Evolutionary conservation across 83 land plant genomes (phyloP), one percentile per base, ranked within the genome.

Genomic region (Picea abies): DNA sequence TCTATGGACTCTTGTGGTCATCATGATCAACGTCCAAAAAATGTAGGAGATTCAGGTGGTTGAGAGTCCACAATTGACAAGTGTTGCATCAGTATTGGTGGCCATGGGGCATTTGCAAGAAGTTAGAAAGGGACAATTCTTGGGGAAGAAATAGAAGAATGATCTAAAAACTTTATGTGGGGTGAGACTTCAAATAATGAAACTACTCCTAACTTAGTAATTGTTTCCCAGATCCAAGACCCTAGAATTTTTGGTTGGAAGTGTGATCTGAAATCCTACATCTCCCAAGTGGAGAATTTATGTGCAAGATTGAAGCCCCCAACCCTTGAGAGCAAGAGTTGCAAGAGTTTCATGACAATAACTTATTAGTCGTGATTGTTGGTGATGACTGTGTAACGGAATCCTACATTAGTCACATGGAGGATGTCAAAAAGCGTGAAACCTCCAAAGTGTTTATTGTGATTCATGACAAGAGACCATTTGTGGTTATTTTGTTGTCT

Each of bases 251-350:
- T 11, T 35, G 14, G 16, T 0, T 29, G 32, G 71, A 68, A 68
- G 32, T 68, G 71, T 32, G 71, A 68, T 68, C 35, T 32, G 39
- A 39, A 68, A 68, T 29, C 71, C 71, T 68, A 68, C 15, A 68
- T 4, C 4, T 12, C 71, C 32, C 32, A 12, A 22, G 37, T 68
- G 71, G 37, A 68, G 4, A 32, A 32, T 68, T 9, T 26, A 32
- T 47, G 10, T 8, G 6, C 44, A 68, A 68, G 71, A 4, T 4
- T 32, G 41, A 12, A 26, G 39, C 19, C 39, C 7, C 71, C 32
- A 35, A 68, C 15, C 37, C 14, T 32, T 2, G 22, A 2, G 17
- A 0, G 17, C 29, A 68, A 68, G 39, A 68, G 16, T 68, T 8
- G 10, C 32, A 32, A 16, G 37, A 10, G 16, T 22, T 35, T 68